phyloP scores from a whole-genome alignment of 352 stramenopile species.

The Phytopythium oedochilum region DNA sequence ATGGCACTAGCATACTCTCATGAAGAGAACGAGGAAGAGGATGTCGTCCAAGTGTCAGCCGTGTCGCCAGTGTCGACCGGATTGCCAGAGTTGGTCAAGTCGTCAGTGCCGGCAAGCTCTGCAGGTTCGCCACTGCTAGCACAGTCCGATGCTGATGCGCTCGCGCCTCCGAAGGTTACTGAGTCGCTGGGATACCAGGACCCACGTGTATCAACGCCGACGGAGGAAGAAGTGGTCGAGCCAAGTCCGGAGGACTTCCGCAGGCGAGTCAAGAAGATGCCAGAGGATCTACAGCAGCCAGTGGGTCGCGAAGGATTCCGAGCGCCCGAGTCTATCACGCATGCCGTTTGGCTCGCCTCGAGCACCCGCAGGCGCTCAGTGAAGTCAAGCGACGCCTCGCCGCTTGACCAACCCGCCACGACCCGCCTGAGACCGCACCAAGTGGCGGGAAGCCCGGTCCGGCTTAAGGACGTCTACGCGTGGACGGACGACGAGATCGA shows the following conservation, averaged over 20 bases:
- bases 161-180: background rate
- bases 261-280: background rate
- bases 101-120: background rate
- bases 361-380: background rate
- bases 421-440: too few relatives aligned
- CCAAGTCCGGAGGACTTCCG: background rate
- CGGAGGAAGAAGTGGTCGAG: background rate
- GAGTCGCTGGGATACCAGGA: background rate
- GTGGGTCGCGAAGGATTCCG: background rate
- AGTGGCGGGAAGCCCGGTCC: background rate
- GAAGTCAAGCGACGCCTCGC: background rate
- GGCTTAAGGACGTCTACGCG: conserved; percentile 26
- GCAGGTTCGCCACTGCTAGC: background rate
- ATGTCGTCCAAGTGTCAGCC: background rate
- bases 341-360: background rate
- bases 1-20: too few relatives aligned
- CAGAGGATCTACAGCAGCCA: background rate
- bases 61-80: too few relatives aligned
- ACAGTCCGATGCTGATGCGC: background rate
- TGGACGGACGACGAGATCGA: conserved; percentile 54
- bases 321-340: background rate
- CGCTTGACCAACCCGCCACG: background rate
- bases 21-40: background rate
- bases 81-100: too few relatives aligned
- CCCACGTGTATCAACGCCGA: background rate